Evolutionary conservation across 2,329 filamentous ascomycete genomes (phyloP), one percentile per base, ranked within the genome.

Genomic region (Trichoderma afroharzianum): DNA sequence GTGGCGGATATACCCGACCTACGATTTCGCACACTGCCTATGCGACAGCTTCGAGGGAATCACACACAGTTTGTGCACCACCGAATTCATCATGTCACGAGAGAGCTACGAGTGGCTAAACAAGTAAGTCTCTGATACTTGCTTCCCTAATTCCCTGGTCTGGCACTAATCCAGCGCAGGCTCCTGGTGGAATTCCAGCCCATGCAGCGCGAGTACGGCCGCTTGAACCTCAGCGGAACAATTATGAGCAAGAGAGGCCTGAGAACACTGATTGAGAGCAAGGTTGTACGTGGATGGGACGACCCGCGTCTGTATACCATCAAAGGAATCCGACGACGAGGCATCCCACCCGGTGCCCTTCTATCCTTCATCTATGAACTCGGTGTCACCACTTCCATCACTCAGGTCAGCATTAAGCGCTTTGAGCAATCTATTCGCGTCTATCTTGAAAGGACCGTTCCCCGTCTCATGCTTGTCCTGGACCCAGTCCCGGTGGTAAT

Each of bases 1-100:
- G 78, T 98, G 95, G 94, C 92, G 90, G 81, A 97, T 98, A 74
- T 98, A 97, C 80, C 96, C 96, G 0, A 97, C 95, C 0, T 98
- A 98, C 78, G 95, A 97, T 80, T 97, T 97, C 79, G 92, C 92
- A 0, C 93, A 71, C 83, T 97, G 93, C 80, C 85, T 98, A 26
- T 95, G 93, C 77, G 96, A 98, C 86, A 95, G 93, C 75, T 93
- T 97, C 74, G 96, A 99, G 81, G 88, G 88, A 21, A 97, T 98
- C 77, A 95, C 95, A 0, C 95, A 98, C 83, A 95, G 92, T 15
- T 85, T 98, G 24, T 98, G 95, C 80, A 98, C 96, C 0, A 95
- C 93, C 2, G 96, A 98, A 80, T 98, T 98, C 77, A 90, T 95
- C 75, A 89, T 93, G 66, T 92, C 93, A 24, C 86, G 95, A 72